Evolutionary conservation across 1,284 basidiomycete species (phyloP).

Genomic region (Pyrrhoderma noxium): DNA sequence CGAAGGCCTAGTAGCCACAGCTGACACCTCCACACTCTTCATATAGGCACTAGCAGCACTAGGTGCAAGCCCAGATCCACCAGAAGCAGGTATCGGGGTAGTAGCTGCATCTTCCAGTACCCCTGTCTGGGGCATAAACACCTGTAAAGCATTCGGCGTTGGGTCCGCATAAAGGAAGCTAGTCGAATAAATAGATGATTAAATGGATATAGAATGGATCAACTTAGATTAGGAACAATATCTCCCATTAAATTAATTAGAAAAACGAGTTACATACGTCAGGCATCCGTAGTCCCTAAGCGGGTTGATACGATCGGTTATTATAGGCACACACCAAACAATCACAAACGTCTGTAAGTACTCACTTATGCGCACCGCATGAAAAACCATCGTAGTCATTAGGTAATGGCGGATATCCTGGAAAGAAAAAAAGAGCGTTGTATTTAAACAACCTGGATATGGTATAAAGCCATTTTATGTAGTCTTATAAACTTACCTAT

Average conservation of each 20-base stretch:
- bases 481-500: constrained; percentile 46
- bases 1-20: constrained; percentile 1
- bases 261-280: constrained; percentile 43
- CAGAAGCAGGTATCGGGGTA: constrained; percentile 10
- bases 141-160: constrained; percentile 72
- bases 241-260: constrained; percentile 15
- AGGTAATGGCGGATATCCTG: constrained; percentile 82
- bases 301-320: constrained; percentile 8
- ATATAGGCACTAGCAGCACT: constrained; percentile 10
- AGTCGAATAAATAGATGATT: no score
- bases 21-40: not conserved
- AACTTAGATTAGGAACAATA: no score
- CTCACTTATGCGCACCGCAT: constrained; percentile 78
- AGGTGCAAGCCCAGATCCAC: constrained; percentile 8
- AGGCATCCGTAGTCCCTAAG: constrained; percentile 78
- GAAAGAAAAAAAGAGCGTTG: constrained; percentile 1
- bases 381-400: constrained; percentile 70
- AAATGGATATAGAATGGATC: no score
- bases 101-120: constrained; percentile 31
- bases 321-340: constrained; percentile 3
- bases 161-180: constrained; percentile 78
- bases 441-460: no score
- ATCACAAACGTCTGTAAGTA: constrained; percentile 2
- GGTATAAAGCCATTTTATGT: not conserved
- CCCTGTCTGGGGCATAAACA: constrained; percentile 47